Evolutionary conservation across 2,329 filamentous ascomycete genomes (phyloP), one percentile per base, ranked within the genome.

Genomic region (Scytalidium lignicola): DNA sequence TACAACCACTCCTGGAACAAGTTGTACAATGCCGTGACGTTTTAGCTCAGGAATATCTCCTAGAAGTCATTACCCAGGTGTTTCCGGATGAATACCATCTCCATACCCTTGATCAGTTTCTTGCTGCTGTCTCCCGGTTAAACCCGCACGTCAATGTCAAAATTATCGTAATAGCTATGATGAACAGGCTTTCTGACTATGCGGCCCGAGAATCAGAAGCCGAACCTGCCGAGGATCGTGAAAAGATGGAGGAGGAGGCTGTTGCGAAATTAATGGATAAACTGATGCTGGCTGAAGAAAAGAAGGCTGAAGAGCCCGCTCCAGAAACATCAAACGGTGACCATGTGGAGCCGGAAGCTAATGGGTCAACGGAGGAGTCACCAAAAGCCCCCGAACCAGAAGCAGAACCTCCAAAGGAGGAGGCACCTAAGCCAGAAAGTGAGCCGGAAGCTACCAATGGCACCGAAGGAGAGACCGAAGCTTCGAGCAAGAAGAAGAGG

Each of bases 11-110:
- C 47, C 70, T 99, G 57, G 93, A 99, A 67, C 93, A 99, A 70
- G 92, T 99, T 49, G 93, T 99, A 12, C 93, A 99, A 66, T 99
- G 93, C 65, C 85, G 93, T 53, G 93, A 99, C 74, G 91, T 99
- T 13, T 74, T 99, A 54, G 93, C 93, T 28, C 93, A 99, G 67
- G 93, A 99, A 67, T 99, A 99, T 70, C 79, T 99, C 12, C 75
- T 99, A 44, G 93, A 99, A 77, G 93, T 99, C 55, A 95, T 99
- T 57, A 99, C 92, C 4, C 95, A 99, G 69, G 93, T 97, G 46
- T 99, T 99, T 73, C 93, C 93, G 1, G 93, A 99, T 70, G 93
- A 99, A 65, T 99, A 92, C 67, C 95, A 99, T 69, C 81, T 99
- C 19, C 91, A 99, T 65, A 99, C 93, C 0, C 80, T 99, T 26